Conservation (phyloP, 768 basidiomycete species). For the Thelephora ganbajun region DNA sequence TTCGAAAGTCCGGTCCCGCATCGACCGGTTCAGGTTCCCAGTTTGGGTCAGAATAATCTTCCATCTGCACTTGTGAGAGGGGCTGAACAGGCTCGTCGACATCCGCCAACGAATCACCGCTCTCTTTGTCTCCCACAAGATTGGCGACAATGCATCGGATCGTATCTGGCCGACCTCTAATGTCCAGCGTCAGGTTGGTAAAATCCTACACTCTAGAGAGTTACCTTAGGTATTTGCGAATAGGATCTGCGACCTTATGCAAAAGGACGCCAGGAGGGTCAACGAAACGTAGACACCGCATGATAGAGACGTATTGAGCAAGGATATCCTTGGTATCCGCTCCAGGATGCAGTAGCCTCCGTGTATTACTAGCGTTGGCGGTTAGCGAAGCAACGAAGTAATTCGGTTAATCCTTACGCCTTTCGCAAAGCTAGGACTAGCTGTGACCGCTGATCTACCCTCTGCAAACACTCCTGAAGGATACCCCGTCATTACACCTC, state of each 20-base stretch:
- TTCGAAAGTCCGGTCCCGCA: conserved; percentile 93
- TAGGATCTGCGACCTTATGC: conserved; percentile 88
- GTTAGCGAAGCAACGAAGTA: conserved; percentile 4
- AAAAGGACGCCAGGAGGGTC: conserved; percentile 90
- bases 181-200: conserved; percentile 1
- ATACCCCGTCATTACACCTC: background rate
- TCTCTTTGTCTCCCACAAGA: conserved; percentile 76
- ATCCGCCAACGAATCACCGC: conserved; percentile 70
- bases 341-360: conserved; percentile 87
- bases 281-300: conserved; percentile 77
- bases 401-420: conserved; percentile 40
- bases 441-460: conserved; percentile 66
- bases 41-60: conserved; percentile 82
- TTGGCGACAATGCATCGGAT: conserved; percentile 88
- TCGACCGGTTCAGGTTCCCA: conserved; percentile 97
- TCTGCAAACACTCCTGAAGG: conserved; percentile 57
- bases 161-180: conserved; percentile 78
- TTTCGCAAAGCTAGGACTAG: conserved; percentile 68
- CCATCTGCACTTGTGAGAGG: conserved; percentile 58
- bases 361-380: conserved; percentile 44
- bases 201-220: conserved; percentile 7
- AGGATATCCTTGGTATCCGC: conserved; percentile 89
- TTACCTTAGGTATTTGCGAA: conserved; percentile 77
- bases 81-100: conserved; percentile 73
- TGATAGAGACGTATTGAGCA: conserved; percentile 81